Conservation (phyloP, 306 rosid species). For the Malus orientalis region DNA sequence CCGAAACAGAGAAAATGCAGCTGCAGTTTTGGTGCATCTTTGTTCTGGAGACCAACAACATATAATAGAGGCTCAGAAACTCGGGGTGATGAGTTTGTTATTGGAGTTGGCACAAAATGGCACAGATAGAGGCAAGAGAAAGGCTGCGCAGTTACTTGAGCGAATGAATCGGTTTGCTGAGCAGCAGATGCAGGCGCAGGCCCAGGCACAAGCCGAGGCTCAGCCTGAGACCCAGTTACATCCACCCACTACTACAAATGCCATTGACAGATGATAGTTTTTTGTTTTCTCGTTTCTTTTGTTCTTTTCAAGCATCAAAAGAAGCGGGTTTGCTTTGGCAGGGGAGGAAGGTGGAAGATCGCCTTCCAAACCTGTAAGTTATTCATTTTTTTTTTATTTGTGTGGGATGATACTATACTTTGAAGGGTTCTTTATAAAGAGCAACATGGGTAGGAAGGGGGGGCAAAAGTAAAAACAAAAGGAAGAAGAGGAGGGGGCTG, state of each 20-base stretch:
- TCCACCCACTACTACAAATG: constrained; percentile 27
- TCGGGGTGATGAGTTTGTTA: constrained; percentile 56
- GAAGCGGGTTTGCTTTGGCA: constrained; percentile 35
- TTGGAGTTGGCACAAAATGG: constrained; percentile 78
- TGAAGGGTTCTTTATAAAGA: constrained; percentile 15
- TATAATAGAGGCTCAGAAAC: constrained; percentile 60
- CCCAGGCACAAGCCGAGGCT: constrained; percentile 35
- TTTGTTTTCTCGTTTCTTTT: constrained; percentile 27
- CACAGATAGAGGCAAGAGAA: constrained; percentile 92
- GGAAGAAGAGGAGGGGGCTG: constrained; percentile 6
- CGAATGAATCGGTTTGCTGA: constrained; percentile 66
- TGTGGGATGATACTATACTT: constrained; percentile 33
- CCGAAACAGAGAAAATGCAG: constrained; percentile 89
- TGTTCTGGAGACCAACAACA: constrained; percentile 76
- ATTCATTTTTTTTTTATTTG: constrained; percentile 53
- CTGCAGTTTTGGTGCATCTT: constrained; percentile 88
- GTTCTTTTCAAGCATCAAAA: constrained; percentile 35
- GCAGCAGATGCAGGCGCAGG: constrained; percentile 44
- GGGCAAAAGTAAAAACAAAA: constrained; percentile 3
- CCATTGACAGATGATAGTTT: constrained; percentile 35
- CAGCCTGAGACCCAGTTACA: constrained; percentile 38
- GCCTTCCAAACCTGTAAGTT: constrained; percentile 54
- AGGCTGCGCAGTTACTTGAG: constrained; percentile 81
- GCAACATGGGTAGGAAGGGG: constrained; percentile 16
- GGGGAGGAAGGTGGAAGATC: constrained; percentile 86